Evolutionary conservation across 1,284 basidiomycete species (phyloP).

Genomic region (Ceratobasidium sp.): DNA sequence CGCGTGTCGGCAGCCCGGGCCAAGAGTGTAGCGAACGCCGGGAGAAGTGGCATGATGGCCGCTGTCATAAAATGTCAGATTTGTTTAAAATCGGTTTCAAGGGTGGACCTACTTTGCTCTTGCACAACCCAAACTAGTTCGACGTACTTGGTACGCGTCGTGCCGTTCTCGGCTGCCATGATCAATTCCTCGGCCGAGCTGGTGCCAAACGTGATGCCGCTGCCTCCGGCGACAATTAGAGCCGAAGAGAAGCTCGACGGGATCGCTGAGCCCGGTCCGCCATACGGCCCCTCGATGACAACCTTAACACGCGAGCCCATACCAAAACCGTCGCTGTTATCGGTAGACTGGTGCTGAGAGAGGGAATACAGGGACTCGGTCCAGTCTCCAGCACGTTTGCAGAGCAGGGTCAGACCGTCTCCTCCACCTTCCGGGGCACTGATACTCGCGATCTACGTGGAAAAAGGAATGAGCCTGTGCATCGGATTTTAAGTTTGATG

Average conservation of each 20-base stretch:
- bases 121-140: constrained; percentile 42
- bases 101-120: constrained; percentile 38
- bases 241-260: constrained; percentile 40
- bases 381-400: constrained; percentile 39
- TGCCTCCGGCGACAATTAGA: constrained; percentile 40
- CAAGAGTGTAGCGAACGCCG: constrained; percentile 60
- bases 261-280: constrained; percentile 39
- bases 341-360: constrained; percentile 6
- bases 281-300: constrained; percentile 42
- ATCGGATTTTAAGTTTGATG: not conserved
- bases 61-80: constrained; percentile 48
- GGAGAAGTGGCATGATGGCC: constrained; percentile 62
- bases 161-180: constrained; percentile 27
- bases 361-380: constrained; percentile 25
- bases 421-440: constrained; percentile 24
- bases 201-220: constrained; percentile 41
- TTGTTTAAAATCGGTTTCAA: not conserved
- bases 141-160: constrained; percentile 20
- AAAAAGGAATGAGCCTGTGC: not conserved
- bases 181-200: constrained; percentile 39
- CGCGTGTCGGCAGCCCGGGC: constrained; percentile 52
- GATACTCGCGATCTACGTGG: constrained; percentile 37
- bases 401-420: constrained; percentile 39
- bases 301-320: constrained; percentile 38
- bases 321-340: constrained; percentile 21